phyloP scores from a whole-genome alignment of 768 basidiomycete genomes.

The Nevesoporus exiguus region DNA sequence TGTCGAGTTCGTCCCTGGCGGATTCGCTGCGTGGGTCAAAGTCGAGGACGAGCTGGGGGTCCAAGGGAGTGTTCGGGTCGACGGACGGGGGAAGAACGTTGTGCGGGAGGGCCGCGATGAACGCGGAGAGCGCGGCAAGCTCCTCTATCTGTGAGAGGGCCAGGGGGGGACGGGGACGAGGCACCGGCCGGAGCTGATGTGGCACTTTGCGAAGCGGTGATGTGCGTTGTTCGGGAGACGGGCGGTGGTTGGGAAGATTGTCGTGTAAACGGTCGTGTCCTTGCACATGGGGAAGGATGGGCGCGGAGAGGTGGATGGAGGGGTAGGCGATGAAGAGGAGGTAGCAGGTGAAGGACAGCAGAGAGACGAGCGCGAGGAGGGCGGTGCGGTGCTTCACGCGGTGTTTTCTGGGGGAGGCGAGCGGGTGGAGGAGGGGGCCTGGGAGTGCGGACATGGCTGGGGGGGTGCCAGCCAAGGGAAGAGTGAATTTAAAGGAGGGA shows the following conservation, averaged over 20 bases:
- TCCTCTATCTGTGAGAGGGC: slow-evolving; percentile 55
- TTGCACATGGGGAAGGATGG: slow-evolving; percentile 26
- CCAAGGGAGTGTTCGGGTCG: slow-evolving; percentile 62
- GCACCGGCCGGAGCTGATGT: slow-evolving; percentile 6
- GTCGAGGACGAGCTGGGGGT: slow-evolving; percentile 78
- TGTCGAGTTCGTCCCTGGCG: slow-evolving; percentile 56
- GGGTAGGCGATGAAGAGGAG: slow-evolving; percentile 50
- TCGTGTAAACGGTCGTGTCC: slow-evolving; percentile 14
- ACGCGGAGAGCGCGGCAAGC: slow-evolving; percentile 70
- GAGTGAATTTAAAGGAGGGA: slow-evolving; percentile 22
- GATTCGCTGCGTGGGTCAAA: slow-evolving; percentile 71
- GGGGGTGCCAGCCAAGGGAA: neutral
- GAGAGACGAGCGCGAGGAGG: slow-evolving; percentile 49
- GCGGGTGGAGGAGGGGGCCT: slow-evolving; percentile 26
- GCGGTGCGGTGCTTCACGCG: slow-evolving; percentile 52
- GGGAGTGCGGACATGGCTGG: slow-evolving; percentile 30
- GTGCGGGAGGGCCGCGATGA: slow-evolving; percentile 68
- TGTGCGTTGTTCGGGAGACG: neutral
- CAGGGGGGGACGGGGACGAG: slow-evolving; percentile 37
- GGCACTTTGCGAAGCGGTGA: slow-evolving; percentile 21
- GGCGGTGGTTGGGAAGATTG: slow-evolving; percentile 24
- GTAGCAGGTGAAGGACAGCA: slow-evolving; percentile 52
- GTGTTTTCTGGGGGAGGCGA: slow-evolving; percentile 20
- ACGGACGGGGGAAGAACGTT: slow-evolving; percentile 68
- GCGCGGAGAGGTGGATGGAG: slow-evolving; percentile 37